Percentiles rank a stretch among this genome's conserved stretches.
These are phyloP conservation scores for Yarrowia alimentaria DNA, from an alignment of 805 yeast species.

Conservation along the genomic window DNA sequence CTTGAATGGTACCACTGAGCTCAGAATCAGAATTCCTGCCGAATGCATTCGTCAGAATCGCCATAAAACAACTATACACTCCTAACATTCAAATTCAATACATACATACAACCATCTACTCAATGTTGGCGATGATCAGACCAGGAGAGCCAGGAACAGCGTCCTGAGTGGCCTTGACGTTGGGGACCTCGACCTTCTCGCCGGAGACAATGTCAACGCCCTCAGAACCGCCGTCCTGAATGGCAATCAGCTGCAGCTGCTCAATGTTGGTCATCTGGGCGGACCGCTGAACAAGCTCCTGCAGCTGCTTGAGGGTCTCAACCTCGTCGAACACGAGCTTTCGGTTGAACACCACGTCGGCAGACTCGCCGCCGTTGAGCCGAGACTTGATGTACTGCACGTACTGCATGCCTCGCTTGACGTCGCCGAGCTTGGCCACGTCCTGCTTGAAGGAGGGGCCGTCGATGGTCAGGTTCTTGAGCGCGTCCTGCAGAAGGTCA, in stretches of 20 bases:
- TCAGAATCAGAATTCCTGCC: too few species aligned
- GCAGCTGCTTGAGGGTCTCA: slow-evolving; percentile 57
- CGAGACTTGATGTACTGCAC: slow-evolving; percentile 82
- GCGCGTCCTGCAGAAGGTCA: slow-evolving; percentile 60
- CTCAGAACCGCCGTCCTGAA: slow-evolving; percentile 56
- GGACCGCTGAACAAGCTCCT: slow-evolving; percentile 58
- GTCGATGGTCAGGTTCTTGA: slow-evolving; percentile 35
- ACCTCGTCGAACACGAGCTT: slow-evolving; percentile 78
- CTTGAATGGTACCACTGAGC: too few species aligned
- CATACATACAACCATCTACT: slow-evolving; percentile 30
- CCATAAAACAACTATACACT: too few species aligned
- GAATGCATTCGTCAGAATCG: too few species aligned
- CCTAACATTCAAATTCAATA: too few species aligned
- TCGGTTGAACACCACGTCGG: slow-evolving; percentile 83
- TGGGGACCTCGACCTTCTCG: slow-evolving; percentile 61
- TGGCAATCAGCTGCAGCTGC: slow-evolving; percentile 58
- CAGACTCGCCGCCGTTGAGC: slow-evolving; percentile 50
- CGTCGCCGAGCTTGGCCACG: slow-evolving; percentile 54
- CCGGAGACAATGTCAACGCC: slow-evolving; percentile 71
- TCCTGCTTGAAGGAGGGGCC: slow-evolving; percentile 42
- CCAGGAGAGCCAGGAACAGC: slow-evolving; percentile 95
- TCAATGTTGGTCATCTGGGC: slow-evolving; percentile 58
- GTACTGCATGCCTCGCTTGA: slow-evolving; percentile 98
- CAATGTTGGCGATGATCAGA: slow-evolving; percentile 66
- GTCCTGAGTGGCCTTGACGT: slow-evolving; percentile 65